Percentiles rank a stretch among this genome's conserved stretches.
phyloP scores from a whole-genome alignment of 2,329 filamentous ascomycete species.

The Microcera coccophila region DNA sequence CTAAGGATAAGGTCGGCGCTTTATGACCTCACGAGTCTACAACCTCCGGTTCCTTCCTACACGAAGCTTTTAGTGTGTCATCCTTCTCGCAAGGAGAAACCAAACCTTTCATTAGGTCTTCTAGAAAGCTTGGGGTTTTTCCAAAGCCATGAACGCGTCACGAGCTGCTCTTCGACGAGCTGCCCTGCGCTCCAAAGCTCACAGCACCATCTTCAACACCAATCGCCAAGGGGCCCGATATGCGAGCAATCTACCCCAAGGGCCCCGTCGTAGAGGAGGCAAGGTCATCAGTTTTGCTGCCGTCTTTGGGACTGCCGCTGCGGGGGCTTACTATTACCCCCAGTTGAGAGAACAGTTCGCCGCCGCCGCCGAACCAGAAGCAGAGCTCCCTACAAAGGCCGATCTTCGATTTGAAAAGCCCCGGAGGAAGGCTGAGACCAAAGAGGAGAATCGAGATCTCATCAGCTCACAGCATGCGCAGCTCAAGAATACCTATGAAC shows the following conservation, averaged over 20 bases:
- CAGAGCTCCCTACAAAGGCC: constrained; percentile 34
- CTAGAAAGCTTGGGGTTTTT: background rate
- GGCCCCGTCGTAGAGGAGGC: constrained; percentile 22
- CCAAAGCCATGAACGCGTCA: constrained; percentile 30
- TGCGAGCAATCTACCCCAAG: constrained; percentile 21
- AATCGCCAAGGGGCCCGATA: constrained; percentile 31
- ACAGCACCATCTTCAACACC: constrained; percentile 17
- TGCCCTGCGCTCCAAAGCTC: constrained; percentile 22
- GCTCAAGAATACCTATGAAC: constrained; percentile 75
- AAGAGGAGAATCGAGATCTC: constrained; percentile 69
- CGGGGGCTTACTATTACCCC: constrained; percentile 38
- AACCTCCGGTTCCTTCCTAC: background rate
- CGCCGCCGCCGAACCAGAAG: constrained; percentile 12
- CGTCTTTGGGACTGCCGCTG: constrained; percentile 38
- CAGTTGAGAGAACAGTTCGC: constrained; percentile 28
- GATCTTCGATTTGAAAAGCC: constrained; percentile 66
- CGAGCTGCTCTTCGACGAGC: constrained; percentile 28
- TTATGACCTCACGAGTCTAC: constrained; percentile 27
- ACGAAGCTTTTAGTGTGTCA: background rate
- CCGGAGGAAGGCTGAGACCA: constrained; percentile 53
- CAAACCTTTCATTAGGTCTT: background rate
- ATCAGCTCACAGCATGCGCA: constrained; percentile 85
- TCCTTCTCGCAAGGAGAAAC: background rate
- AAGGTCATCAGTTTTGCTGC: constrained; percentile 30
- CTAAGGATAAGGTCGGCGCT: constrained; percentile 9